These are phyloP conservation scores for Azolla pinnata DNA, from an alignment of 75 land plant species.

Conservation along the genomic window DNA sequence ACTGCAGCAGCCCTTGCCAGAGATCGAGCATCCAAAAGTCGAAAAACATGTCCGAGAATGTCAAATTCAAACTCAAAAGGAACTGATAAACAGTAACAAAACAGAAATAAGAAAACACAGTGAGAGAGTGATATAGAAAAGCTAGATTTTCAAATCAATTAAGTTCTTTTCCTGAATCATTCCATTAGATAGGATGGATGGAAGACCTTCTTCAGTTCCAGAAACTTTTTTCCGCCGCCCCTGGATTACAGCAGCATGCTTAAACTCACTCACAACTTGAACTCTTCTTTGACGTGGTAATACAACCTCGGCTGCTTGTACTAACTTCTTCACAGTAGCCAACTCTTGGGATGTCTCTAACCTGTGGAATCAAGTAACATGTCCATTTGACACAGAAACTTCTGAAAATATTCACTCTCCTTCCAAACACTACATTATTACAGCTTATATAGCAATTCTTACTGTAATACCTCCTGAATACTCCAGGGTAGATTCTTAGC, in stretches of 20 bases:
- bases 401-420: too few species aligned
- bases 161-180: not conserved
- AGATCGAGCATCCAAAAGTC: not conserved
- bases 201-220: not conserved
- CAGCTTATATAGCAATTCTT: too few species aligned
- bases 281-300: not conserved
- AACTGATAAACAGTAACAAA: not conserved
- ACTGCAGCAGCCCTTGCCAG: not conserved
- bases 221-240: not conserved
- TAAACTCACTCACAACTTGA: not conserved
- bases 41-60: not conserved
- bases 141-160: not conserved
- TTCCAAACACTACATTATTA: too few species aligned
- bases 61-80: not conserved
- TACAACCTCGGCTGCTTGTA: conserved; percentile 1
- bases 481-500: too few species aligned
- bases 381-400: too few species aligned
- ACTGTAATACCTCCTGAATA: too few species aligned
- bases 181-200: too few species aligned
- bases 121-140: not conserved
- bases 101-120: not conserved
- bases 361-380: not conserved
- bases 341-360: not conserved
- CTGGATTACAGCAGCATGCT: conserved; percentile 4
- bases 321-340: not conserved